Evolutionary conservation across 169 alveolate species (phyloP).

Genomic region (Perkinsus olseni): DNA sequence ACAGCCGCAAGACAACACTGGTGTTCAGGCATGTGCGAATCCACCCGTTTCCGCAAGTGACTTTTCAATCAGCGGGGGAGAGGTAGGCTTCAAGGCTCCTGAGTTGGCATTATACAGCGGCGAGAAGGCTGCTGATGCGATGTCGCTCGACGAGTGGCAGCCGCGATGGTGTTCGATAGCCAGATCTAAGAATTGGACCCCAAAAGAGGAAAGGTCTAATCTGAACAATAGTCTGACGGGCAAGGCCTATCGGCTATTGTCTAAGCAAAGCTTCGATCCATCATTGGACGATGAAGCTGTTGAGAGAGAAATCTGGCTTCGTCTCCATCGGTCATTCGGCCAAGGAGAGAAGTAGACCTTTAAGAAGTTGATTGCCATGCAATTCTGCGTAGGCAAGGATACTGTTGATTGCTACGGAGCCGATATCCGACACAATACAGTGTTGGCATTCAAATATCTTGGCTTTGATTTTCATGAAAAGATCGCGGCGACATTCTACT

Average conservation of each 20-base stretch:
- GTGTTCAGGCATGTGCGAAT: neutral
- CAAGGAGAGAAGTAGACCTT: neutral
- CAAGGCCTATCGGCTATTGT: neutral
- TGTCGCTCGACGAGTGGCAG: slow-evolving; percentile 6
- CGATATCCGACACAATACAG: neutral
- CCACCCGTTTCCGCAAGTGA: neutral
- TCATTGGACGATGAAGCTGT: neutral
- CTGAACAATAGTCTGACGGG: neutral
- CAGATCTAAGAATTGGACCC: neutral
- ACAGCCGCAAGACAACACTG: neutral
- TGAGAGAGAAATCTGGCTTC: neutral
- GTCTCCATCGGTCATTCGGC: neutral
- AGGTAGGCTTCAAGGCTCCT: neutral
- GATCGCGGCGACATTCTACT: neutral
- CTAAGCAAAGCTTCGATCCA: neutral
- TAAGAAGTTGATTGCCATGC: neutral
- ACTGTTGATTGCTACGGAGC: neutral
- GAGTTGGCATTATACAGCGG: neutral
- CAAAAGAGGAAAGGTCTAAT: neutral
- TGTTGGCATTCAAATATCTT: neutral
- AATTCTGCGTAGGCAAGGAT: neutral
- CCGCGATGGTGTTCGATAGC: neutral
- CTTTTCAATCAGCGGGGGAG: neutral
- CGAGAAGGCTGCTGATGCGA: neutral
- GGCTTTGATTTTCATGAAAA: neutral